phyloP scores from a whole-genome alignment of 164 flowering plant species.

The Tetrastigma voinierianum region DNA sequence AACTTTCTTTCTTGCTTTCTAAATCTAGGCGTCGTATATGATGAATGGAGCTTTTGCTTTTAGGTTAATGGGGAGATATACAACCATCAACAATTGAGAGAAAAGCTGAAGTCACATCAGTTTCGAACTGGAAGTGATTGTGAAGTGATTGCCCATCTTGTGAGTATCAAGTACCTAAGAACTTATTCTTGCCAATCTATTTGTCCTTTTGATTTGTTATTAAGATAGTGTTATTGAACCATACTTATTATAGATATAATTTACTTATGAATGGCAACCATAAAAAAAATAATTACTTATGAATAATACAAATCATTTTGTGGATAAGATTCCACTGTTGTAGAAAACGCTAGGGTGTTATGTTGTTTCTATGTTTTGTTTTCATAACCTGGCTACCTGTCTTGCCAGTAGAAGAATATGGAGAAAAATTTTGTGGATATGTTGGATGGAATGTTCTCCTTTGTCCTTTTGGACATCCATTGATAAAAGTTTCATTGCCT shows the following conservation, averaged over 20 bases:
- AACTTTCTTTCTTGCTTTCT: not conserved
- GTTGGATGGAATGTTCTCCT: conserved; percentile 99
- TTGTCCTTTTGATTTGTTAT: not conserved
- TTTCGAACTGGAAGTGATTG: conserved; percentile 95
- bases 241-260: too few species aligned
- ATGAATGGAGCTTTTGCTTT: conserved; percentile 4
- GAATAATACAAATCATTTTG: too few species aligned
- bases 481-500: conserved; percentile 92
- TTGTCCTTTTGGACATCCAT: conserved; percentile 90
- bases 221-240: not conserved
- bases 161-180: conserved; percentile 54
- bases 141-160: conserved; percentile 98
- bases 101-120: conserved; percentile 56
- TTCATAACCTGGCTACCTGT: not conserved
- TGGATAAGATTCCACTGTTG: not conserved
- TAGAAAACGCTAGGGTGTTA: not conserved
- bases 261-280: too few species aligned
- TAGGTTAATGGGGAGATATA: conserved; percentile 98
- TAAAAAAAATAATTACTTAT: too few species aligned
- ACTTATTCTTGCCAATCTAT: not conserved
- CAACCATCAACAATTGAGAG: conserved; percentile 74
- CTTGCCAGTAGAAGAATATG: conserved; percentile 87
- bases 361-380: not conserved
- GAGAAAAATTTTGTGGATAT: conserved; percentile 85
- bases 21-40: not conserved